A percentile compares a stretch with the other conserved stretches of the same genome.
Evolutionary conservation across 2,329 filamentous ascomycete species (phyloP).

Genomic region (Aspergillus sclerotialis): DNA sequence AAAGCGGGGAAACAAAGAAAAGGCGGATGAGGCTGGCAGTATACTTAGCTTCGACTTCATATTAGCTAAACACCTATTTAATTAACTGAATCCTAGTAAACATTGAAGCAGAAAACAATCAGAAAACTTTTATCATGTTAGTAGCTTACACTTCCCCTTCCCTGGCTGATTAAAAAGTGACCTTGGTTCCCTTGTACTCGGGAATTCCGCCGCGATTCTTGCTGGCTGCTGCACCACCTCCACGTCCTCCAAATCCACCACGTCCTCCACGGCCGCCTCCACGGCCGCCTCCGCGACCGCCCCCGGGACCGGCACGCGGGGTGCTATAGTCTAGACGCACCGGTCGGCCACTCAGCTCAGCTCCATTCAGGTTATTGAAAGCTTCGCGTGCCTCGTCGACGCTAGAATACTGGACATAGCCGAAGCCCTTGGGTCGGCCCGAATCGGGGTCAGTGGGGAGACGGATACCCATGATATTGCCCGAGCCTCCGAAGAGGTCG

Average conservation of each 20-base stretch:
- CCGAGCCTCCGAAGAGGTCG: constrained; percentile 66
- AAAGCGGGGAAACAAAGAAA: constrained; percentile 5
- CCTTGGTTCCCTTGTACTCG: constrained; percentile 73
- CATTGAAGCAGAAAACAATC: too few species aligned
- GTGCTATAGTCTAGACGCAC: constrained; percentile 78
- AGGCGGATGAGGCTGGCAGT: constrained; percentile 3
- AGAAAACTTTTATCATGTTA: background rate
- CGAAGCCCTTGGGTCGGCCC: constrained; percentile 84
- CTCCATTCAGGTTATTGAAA: constrained; percentile 63
- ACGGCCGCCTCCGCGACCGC: constrained; percentile 44
- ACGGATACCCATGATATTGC: constrained; percentile 68
- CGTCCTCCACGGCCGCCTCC: constrained; percentile 46
- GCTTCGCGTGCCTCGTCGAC: constrained; percentile 76
- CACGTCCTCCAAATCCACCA: constrained; percentile 36
- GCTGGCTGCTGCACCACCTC: constrained; percentile 38
- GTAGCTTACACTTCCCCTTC: too few species aligned
- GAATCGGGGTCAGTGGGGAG: constrained; percentile 82
- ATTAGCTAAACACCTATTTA: too few species aligned
- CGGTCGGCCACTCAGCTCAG: constrained; percentile 63
- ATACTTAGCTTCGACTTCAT: constrained; percentile 3
- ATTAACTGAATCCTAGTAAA: too few species aligned
- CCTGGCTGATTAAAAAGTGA: constrained; percentile 56
- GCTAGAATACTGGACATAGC: constrained; percentile 77
- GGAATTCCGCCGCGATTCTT: constrained; percentile 51
- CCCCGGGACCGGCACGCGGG: constrained; percentile 54